These are phyloP conservation scores for Ceratopteris richardii DNA, from an alignment of 75 land plant genomes.

Conservation along the genomic window DNA sequence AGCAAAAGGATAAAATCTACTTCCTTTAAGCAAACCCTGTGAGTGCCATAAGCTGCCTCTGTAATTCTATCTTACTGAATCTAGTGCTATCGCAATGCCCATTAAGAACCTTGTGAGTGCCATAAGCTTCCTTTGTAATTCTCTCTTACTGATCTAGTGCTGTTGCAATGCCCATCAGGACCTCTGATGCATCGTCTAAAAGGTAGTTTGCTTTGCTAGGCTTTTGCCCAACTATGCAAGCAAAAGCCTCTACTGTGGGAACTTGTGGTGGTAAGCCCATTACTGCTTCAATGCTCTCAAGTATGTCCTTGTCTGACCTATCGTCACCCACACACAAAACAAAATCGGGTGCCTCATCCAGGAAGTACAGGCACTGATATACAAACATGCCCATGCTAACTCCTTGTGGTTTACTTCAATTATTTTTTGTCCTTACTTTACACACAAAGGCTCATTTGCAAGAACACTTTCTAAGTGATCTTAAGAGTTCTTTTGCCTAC, in stretches of 20 bases:
- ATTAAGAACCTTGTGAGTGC: too few relatives aligned
- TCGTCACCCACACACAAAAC: constrained; percentile 47
- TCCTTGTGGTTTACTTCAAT: constrained; percentile 61
- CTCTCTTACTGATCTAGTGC: constrained; percentile 21
- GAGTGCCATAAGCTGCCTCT: too few relatives aligned
- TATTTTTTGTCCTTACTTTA: constrained; percentile 52
- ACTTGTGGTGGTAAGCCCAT: constrained; percentile 6
- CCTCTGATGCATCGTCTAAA: too few relatives aligned
- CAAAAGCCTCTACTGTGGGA: too few relatives aligned
- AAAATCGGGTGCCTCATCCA: constrained; percentile 32
- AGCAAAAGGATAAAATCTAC: too few relatives aligned
- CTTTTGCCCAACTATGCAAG: too few relatives aligned
- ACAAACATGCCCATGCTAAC: constrained; percentile 44
- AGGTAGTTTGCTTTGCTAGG: too few relatives aligned
- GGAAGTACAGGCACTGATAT: constrained; percentile 26
- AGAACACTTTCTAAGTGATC: constrained; percentile 60
- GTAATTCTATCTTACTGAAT: too few relatives aligned
- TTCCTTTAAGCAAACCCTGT: too few relatives aligned
- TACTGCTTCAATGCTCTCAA: constrained; percentile 20
- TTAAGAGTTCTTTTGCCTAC: constrained; percentile 49
- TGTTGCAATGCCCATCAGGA: constrained; percentile 29
- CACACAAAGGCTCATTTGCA: too few relatives aligned
- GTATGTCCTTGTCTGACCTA: constrained; percentile 47
- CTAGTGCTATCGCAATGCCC: too few relatives aligned
- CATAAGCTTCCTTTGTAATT: not conserved